Conservation (phyloP, 2,329 filamentous ascomycete genomes). For the Madurella fahalii region DNA sequence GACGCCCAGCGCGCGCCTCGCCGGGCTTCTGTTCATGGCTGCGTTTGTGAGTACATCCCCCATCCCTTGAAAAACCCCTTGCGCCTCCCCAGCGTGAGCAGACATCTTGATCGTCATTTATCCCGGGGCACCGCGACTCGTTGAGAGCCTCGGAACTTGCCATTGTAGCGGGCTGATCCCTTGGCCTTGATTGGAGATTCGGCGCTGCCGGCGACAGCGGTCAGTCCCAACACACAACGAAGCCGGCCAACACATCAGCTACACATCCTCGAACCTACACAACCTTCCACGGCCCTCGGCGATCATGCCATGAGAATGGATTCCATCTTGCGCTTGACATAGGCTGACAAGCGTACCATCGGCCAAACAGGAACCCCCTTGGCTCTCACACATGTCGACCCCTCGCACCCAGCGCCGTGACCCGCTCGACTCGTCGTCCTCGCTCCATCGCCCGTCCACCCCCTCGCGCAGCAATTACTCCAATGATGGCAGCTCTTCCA, state of each 20-base stretch:
- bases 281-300: background rate
- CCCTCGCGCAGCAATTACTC: constrained; percentile 30
- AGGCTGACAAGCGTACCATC: constrained; percentile 14
- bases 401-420: constrained; percentile 39
- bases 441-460: constrained; percentile 25
- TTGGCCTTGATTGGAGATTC: background rate
- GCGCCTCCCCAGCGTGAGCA: background rate
- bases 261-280: too few species aligned
- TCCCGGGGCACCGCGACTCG: too few species aligned
- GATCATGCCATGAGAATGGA: background rate
- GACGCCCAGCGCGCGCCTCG: background rate
- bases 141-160: too few species aligned
- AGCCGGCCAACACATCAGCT: too few species aligned
- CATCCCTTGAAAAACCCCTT: constrained; percentile 5
- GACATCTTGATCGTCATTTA: too few species aligned
- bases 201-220: background rate
- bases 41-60: constrained; percentile 33
- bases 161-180: background rate
- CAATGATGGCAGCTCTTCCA: constrained; percentile 32
- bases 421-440: constrained; percentile 25
- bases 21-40: constrained; percentile 24
- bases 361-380: constrained; percentile 42
- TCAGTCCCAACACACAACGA: background rate
- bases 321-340: background rate
- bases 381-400: constrained; percentile 51